Conservation (phyloP, 331 rosid genomes). For the Phaseolus coccineus region DNA sequence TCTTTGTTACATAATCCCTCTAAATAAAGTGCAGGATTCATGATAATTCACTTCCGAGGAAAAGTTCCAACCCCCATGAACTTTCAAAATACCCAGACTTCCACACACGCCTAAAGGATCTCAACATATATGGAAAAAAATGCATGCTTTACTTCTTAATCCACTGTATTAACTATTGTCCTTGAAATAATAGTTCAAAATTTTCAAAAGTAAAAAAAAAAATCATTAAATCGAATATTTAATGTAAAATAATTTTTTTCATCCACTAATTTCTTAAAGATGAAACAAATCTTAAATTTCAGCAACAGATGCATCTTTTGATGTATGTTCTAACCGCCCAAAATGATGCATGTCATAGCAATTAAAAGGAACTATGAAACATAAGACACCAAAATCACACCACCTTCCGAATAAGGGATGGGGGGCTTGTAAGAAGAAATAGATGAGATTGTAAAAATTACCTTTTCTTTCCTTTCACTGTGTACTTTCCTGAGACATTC, state of each 20-base stretch:
- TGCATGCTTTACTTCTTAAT: too few species aligned
- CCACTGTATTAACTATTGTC: neutral
- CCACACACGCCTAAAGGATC: too few species aligned
- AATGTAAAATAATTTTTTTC: neutral
- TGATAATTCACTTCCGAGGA: too few species aligned
- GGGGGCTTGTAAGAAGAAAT: neutral
- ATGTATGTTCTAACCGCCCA: neutral
- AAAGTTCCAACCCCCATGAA: neutral
- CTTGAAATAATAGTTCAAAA: neutral
- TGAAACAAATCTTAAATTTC: too few species aligned
- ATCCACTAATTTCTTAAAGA: neutral
- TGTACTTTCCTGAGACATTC: conserved; percentile 25
- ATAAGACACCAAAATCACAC: neutral
- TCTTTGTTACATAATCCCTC: too few species aligned
- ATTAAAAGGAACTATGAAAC: neutral
- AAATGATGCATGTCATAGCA: neutral
- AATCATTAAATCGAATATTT: neutral
- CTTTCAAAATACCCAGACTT: too few species aligned
- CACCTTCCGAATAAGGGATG: neutral
- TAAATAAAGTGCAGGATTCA: too few species aligned
- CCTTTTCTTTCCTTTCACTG: conserved; percentile 36
- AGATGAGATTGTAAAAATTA: conserved; percentile 19
- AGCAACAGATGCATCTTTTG: neutral
- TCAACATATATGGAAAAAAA: too few species aligned
- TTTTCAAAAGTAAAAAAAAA: too few species aligned